Conservation (phyloP, 192 early-diverging fungal genomes). For the Phycomyces blakesleeanus region DNA sequence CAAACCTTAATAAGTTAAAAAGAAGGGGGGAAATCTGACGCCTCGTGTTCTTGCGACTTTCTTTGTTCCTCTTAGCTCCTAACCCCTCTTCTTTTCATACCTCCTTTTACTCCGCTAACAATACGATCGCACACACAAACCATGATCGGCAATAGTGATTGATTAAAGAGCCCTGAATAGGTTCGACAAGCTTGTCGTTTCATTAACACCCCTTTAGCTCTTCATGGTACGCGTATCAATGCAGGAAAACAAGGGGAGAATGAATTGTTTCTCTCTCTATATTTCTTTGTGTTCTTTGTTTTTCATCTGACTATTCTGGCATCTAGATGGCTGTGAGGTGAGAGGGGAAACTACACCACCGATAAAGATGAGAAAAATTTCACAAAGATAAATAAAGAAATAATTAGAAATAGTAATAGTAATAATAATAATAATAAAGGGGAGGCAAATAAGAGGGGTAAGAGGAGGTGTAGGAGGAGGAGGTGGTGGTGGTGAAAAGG, state of each 20-base stretch:
- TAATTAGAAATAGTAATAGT: no score
- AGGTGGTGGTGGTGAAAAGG: no score
- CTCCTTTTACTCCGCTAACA: conserved; percentile 1
- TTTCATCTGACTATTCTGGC: no score
- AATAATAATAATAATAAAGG: no score
- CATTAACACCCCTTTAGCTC: not conserved
- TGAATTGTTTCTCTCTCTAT: not conserved
- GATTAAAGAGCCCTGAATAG: no score
- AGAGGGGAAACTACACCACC: not conserved
- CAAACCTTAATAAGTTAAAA: no score
- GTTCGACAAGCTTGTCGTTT: not conserved
- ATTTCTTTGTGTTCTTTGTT: not conserved
- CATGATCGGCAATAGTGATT: not conserved
- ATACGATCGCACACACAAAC: not conserved
- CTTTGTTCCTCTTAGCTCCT: not conserved
- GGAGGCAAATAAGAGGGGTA: no score
- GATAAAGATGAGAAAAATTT: not conserved
- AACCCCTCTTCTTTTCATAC: not conserved
- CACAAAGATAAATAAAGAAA: not conserved
- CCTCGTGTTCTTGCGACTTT: not conserved
- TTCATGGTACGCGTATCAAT: not conserved
- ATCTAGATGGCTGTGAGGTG: not conserved
- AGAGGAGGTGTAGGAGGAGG: no score
- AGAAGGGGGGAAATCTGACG: not conserved
- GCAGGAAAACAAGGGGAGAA: not conserved